phyloP scores from a whole-genome alignment of 441 rosid genomes.

The Pelargonium citronellum region DNA sequence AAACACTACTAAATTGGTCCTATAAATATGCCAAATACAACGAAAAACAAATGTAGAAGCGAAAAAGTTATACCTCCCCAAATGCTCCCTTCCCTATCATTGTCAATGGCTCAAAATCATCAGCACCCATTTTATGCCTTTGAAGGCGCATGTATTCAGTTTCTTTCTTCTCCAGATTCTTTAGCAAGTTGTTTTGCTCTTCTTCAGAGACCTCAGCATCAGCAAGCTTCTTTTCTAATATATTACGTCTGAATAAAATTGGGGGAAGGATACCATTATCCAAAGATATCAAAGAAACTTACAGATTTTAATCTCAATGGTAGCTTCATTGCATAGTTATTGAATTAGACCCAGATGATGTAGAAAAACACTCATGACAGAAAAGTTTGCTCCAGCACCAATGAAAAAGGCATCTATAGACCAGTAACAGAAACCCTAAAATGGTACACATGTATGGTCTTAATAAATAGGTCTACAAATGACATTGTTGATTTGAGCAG shows the following conservation, averaged over 20 bases:
- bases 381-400: no score
- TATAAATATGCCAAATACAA: no score
- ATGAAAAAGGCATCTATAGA: no score
- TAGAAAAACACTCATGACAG: background rate
- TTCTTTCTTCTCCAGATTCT: constrained; percentile 39
- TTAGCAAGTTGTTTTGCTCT: constrained; percentile 33
- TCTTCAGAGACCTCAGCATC: constrained; percentile 42
- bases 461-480: no score
- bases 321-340: background rate
- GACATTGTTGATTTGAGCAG: no score
- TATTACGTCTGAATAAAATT: background rate
- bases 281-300: background rate
- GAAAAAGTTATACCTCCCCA: background rate
- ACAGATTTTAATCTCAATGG: background rate
- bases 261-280: background rate
- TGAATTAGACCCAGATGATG: background rate
- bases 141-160: constrained; percentile 42
- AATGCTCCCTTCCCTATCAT: constrained; percentile 17
- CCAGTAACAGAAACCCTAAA: no score
- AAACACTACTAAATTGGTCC: no score
- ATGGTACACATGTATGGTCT: no score
- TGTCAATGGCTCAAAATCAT: constrained; percentile 33
- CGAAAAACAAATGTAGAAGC: background rate
- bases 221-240: constrained; percentile 37
- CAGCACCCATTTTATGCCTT: constrained; percentile 44